Conservation (phyloP, 2,329 filamentous ascomycete genomes). For the Fusarium austroafricanum region DNA sequence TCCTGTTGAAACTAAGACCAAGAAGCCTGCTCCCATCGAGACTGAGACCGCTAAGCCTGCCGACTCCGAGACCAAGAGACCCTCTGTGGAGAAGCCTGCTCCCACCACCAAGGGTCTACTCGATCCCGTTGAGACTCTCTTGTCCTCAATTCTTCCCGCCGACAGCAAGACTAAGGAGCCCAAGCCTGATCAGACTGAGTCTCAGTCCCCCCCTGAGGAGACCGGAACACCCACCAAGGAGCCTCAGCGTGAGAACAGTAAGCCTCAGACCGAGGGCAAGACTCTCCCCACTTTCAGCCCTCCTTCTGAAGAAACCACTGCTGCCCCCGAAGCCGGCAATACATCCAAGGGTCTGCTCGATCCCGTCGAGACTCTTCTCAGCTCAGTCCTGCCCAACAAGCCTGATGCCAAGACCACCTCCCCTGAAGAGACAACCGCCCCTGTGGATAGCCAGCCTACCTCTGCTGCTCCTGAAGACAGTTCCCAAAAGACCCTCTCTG, state of each 20-base stretch:
- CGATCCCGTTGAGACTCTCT: slow-evolving; percentile 38
- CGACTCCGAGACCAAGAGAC: slow-evolving; percentile 18
- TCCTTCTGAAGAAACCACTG: slow-evolving; percentile 20
- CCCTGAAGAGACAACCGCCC: slow-evolving; percentile 15
- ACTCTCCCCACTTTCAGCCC: slow-evolving; percentile 24
- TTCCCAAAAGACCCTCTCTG: too few relatives aligned
- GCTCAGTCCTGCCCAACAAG: slow-evolving; percentile 30
- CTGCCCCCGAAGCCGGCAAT: slow-evolving; percentile 12
- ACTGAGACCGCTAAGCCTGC: slow-evolving; percentile 21
- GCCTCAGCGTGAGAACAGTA: slow-evolving; percentile 28
- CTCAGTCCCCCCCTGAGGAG: slow-evolving; percentile 13
- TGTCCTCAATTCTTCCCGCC: slow-evolving; percentile 28
- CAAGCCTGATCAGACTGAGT: slow-evolving; percentile 22
- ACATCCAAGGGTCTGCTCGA: slow-evolving; percentile 39
- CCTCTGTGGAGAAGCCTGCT: slow-evolving; percentile 17
- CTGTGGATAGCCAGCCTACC: slow-evolving; percentile 17
- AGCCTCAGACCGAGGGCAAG: slow-evolving; percentile 15
- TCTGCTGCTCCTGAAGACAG: slow-evolving; percentile 8
- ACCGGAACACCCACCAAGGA: slow-evolving; percentile 24
- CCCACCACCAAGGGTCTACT: slow-evolving; percentile 29
- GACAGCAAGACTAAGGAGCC: slow-evolving; percentile 20
- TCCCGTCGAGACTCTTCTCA: slow-evolving; percentile 40
- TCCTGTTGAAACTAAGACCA: slow-evolving; percentile 13
- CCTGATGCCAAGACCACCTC: slow-evolving; percentile 18
- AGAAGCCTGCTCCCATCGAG: slow-evolving; percentile 5